These are phyloP conservation scores for Penium margaritaceum DNA, from an alignment of 139 green algal genomes.

Conservation along the genomic window DNA sequence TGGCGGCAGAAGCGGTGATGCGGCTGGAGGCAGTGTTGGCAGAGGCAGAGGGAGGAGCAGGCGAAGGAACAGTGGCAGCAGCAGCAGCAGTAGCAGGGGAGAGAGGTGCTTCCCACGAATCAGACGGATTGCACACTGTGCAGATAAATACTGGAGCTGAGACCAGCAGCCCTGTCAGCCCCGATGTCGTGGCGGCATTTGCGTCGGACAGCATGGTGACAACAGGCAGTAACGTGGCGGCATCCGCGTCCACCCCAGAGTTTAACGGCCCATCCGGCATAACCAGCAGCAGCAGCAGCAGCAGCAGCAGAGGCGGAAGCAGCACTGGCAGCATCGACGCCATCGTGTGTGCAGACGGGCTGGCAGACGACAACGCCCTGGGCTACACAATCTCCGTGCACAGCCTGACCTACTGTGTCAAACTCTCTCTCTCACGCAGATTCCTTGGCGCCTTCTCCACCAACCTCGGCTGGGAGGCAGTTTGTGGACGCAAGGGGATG, in stretches of 20 bases:
- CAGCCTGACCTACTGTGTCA: constrained; percentile 11
- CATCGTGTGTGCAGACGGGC: background rate
- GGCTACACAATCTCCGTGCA: constrained; percentile 8
- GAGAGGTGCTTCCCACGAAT: no score
- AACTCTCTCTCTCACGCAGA: background rate
- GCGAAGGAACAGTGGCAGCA: background rate
- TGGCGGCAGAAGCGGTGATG: no score
- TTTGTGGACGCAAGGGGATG: no score
- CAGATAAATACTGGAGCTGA: no score
- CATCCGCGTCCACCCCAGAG: no score
- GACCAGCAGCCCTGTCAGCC: background rate
- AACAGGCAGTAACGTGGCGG: no score
- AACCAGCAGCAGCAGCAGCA: background rate
- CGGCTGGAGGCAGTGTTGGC: no score
- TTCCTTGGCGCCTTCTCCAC: background rate
- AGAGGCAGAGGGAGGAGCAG: no score
- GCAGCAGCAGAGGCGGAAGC: background rate
- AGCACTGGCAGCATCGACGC: background rate
- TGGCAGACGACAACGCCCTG: background rate
- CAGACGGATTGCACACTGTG: no score
- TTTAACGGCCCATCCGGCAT: no score
- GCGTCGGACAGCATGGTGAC: no score
- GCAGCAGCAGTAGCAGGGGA: background rate
- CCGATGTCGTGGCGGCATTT: background rate
- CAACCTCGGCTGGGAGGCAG: background rate